Evolutionary conservation across 306 rosid genomes (phyloP).

Genomic region (Herpetospermum pedunculosum): DNA sequence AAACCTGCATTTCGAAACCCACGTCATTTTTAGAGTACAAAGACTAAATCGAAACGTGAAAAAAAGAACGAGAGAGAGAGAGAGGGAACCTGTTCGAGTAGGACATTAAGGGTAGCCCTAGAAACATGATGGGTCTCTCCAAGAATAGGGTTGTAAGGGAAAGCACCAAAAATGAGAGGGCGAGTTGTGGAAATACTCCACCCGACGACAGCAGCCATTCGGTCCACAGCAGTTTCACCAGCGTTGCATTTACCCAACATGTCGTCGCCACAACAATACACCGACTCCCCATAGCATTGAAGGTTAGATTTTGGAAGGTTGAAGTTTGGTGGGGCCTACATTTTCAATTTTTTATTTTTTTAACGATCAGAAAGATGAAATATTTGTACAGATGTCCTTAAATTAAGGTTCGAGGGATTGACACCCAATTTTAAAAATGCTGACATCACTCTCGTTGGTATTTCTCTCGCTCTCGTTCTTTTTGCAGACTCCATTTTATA

Average conservation of each 20-base stretch:
- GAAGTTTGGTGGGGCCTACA: conserved; percentile 58
- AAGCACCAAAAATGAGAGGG: conserved; percentile 44
- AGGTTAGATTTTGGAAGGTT: conserved; percentile 81
- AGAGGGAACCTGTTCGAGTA: no score
- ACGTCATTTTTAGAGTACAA: background rate
- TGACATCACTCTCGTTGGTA: no score
- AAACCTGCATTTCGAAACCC: conserved; percentile 32
- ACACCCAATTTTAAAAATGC: no score
- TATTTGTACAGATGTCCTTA: no score
- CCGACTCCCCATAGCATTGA: conserved; percentile 63
- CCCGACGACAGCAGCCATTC: conserved; percentile 49
- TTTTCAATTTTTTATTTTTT: no score
- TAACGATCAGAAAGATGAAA: no score
- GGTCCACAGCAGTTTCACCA: conserved; percentile 30
- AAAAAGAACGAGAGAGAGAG: no score
- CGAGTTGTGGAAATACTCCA: conserved; percentile 87
- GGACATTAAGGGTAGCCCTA: conserved; percentile 42
- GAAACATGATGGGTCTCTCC: conserved; percentile 95
- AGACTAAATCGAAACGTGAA: no score
- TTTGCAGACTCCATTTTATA: no score
- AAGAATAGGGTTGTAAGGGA: conserved; percentile 66
- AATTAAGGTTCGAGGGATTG: no score
- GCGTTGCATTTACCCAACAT: conserved; percentile 45
- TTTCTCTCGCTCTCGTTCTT: no score
- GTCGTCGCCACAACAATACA: conserved; percentile 34